phyloP scores from a whole-genome alignment of 148 eudicot genomes.

The Persicaria maculosa region DNA sequence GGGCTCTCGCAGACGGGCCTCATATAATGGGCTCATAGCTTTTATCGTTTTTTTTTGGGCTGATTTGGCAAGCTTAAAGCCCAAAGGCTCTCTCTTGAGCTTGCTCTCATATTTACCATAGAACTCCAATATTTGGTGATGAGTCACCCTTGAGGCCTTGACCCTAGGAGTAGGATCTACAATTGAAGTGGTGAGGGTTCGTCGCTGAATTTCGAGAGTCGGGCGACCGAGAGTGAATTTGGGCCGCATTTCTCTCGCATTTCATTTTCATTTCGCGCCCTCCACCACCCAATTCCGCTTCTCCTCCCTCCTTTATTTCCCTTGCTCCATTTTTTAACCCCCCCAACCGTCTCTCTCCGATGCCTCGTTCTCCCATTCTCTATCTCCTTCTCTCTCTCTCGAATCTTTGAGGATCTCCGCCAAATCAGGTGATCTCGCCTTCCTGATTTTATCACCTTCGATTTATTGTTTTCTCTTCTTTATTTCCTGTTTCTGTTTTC shows the following conservation, averaged over 20 bases:
- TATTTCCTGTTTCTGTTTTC: not conserved
- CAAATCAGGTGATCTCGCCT: not conserved
- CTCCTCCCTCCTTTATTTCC: slow-evolving; percentile 1
- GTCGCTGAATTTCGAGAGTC: not conserved
- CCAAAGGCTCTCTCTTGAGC: too few relatives aligned
- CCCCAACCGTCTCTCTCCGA: slow-evolving; percentile 4
- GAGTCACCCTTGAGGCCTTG: not conserved
- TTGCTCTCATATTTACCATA: not conserved
- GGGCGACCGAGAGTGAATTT: not conserved
- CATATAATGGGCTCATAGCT: too few relatives aligned
- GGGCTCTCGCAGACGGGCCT: too few relatives aligned
- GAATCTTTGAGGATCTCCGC: not conserved
- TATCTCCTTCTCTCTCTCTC: slow-evolving; percentile 11
- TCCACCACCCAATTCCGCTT: slow-evolving; percentile 8
- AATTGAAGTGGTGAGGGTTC: not conserved
- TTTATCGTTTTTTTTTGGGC: too few relatives aligned
- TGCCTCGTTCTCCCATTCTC: not conserved
- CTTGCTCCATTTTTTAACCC: not conserved
- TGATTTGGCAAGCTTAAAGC: too few relatives aligned
- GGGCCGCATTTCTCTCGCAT: slow-evolving; percentile 13
- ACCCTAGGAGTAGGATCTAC: too few relatives aligned
- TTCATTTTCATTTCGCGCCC: slow-evolving; percentile 9
- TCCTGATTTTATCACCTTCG: not conserved
- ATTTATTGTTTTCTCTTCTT: not conserved
- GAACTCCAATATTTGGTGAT: not conserved